Evolutionary conservation across 228 moss, liverwort and hornwort genomes (phyloP).

Genomic region (Sphagnum fallax): DNA sequence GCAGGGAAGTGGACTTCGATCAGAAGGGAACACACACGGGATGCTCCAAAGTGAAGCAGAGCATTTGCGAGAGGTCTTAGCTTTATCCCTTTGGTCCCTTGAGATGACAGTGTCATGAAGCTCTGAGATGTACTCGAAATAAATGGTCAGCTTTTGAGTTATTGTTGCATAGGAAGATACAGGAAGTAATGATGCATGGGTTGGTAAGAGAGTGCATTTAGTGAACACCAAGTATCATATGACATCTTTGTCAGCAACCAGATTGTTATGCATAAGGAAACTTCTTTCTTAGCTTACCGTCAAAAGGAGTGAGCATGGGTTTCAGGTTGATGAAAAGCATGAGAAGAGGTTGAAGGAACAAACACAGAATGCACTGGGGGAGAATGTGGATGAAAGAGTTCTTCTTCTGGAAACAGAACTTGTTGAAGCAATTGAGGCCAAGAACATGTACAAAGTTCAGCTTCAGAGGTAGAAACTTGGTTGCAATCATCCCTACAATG

Average conservation of each 20-base stretch:
- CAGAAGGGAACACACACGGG: constrained; percentile 67
- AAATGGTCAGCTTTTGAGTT: too few species aligned
- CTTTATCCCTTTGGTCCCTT: neutral
- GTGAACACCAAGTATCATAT: constrained; percentile 1
- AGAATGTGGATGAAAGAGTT: constrained; percentile 64
- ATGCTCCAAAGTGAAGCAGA: constrained; percentile 80
- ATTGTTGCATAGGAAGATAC: too few species aligned
- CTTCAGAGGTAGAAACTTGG: constrained; percentile 49
- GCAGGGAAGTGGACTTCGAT: constrained; percentile 59
- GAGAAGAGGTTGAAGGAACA: constrained; percentile 63
- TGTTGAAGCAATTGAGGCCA: constrained; percentile 76
- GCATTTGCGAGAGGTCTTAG: constrained; percentile 80
- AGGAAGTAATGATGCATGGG: neutral
- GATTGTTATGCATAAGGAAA: neutral
- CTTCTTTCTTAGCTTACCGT: too few species aligned
- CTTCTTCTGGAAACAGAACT: constrained; percentile 77
- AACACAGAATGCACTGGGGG: constrained; percentile 61
- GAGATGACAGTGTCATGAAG: too few species aligned
- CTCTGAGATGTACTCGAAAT: too few species aligned
- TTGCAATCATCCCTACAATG: neutral
- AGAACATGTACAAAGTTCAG: constrained; percentile 84
- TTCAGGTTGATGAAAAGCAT: constrained; percentile 75
- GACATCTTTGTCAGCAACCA: constrained; percentile 2
- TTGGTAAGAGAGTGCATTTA: neutral
- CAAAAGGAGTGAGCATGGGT: neutral